These are phyloP conservation scores for Diutina pseudorugosa DNA, from an alignment of 1,139 yeast species.

Conservation along the genomic window DNA sequence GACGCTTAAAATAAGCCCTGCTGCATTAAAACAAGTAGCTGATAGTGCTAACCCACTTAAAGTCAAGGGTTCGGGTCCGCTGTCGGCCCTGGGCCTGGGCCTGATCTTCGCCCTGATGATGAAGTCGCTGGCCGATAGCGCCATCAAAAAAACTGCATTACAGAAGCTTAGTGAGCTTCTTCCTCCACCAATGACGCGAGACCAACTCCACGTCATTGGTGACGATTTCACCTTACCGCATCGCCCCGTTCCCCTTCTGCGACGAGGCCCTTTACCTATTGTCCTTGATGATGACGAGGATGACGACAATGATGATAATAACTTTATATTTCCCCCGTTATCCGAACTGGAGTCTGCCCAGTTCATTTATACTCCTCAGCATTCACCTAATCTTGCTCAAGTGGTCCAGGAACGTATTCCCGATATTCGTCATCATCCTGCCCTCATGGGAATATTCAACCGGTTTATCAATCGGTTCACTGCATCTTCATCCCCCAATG, in stretches of 20 bases:
- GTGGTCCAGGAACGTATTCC: not conserved
- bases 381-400: not conserved
- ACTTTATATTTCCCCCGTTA: conserved; percentile 12
- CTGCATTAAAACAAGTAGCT: conserved; percentile 14
- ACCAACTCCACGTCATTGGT: conserved; percentile 11
- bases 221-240: not conserved
- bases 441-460: not conserved
- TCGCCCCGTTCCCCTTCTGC: not conserved
- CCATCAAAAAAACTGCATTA: conserved; percentile 8
- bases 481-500: not conserved
- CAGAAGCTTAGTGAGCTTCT: conserved; percentile 13
- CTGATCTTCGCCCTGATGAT: conserved; percentile 10
- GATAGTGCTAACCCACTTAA: conserved; percentile 19
- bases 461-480: not conserved
- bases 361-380: not conserved
- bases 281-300: conserved; percentile 4
- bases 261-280: not conserved
- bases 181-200: conserved; percentile 7
- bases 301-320: too few relatives aligned
- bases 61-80: conserved; percentile 5
- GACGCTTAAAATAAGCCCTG: conserved; percentile 17
- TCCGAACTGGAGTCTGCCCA: conserved; percentile 26
- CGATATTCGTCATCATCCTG: not conserved
- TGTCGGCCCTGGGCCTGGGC: conserved; percentile 6
- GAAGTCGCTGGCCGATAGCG: conserved; percentile 8